These are phyloP conservation scores for Boletales sp. DNA, from an alignment of 768 basidiomycete genomes.

Conservation along the genomic window DNA sequence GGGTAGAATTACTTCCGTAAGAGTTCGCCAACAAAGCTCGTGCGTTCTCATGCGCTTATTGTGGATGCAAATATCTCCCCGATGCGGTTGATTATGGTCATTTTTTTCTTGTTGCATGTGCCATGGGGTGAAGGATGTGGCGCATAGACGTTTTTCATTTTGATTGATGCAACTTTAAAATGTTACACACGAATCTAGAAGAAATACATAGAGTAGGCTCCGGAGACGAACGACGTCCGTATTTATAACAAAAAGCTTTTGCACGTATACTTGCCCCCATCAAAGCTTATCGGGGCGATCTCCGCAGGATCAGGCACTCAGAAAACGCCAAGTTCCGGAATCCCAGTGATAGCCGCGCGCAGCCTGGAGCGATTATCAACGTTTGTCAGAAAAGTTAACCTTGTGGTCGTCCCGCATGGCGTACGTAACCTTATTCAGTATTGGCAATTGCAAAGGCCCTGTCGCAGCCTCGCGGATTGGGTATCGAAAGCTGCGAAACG, in stretches of 20 bases:
- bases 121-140: constrained; percentile 1
- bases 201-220: constrained; percentile 6
- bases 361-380: constrained; percentile 10
- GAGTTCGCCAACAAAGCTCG: constrained; percentile 12
- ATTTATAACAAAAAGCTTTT: not conserved
- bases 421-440: constrained; percentile 21
- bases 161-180: constrained; percentile 11
- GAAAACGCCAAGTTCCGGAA: constrained; percentile 10
- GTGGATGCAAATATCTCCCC: constrained; percentile 1
- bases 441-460: constrained; percentile 12
- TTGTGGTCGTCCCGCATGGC: constrained; percentile 16
- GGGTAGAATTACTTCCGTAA: constrained; percentile 24
- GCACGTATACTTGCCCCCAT: constrained; percentile 2
- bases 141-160: not conserved
- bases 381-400: constrained; percentile 24
- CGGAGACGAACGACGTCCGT: not conserved
- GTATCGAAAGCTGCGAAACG: constrained; percentile 3
- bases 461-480: constrained; percentile 16
- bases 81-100: constrained; percentile 15
- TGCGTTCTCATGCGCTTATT: constrained; percentile 14
- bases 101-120: constrained; percentile 15
- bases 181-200: constrained; percentile 9
- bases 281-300: constrained; percentile 29
- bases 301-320: constrained; percentile 23
- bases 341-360: constrained; percentile 12